Conservation (phyloP, 1,284 basidiomycete species). For the Pholiota adiposa region DNA sequence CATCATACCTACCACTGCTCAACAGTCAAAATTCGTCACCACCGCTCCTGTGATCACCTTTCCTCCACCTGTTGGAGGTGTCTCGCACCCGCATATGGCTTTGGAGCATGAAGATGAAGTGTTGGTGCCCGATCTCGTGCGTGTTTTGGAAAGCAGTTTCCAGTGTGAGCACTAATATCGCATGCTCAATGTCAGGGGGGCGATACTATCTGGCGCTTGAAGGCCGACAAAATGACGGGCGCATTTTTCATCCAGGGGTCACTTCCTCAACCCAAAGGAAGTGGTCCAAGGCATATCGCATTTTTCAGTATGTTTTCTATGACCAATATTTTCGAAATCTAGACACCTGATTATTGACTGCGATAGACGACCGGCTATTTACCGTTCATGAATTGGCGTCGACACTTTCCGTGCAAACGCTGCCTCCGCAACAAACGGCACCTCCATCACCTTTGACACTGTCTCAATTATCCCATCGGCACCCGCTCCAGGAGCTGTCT, state of each 20-base stretch:
- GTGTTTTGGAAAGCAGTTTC: slow-evolving; percentile 18
- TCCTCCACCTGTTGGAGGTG: slow-evolving; percentile 41
- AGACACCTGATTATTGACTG: background rate
- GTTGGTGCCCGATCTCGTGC: slow-evolving; percentile 67
- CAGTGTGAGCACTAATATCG: background rate
- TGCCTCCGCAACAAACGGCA: slow-evolving; percentile 55
- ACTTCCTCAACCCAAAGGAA: slow-evolving; percentile 64
- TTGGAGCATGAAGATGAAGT: slow-evolving; percentile 56
- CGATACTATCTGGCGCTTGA: slow-evolving; percentile 69
- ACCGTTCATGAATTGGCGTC: slow-evolving; percentile 67
- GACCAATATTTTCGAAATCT: background rate
- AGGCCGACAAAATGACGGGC: slow-evolving; percentile 40
- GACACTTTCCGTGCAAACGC: slow-evolving; percentile 62
- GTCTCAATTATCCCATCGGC: slow-evolving; percentile 60
- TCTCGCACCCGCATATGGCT: slow-evolving; percentile 69
- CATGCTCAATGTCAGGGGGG: slow-evolving; percentile 46
- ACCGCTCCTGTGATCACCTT: slow-evolving; percentile 54
- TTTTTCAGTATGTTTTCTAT: slow-evolving; percentile 45
- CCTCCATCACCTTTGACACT: slow-evolving; percentile 51
- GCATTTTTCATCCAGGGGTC: slow-evolving; percentile 59
- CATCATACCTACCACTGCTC: slow-evolving; percentile 50
- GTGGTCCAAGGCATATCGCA: slow-evolving; percentile 69
- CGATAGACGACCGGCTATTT: slow-evolving; percentile 60
- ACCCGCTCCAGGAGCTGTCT: slow-evolving; percentile 50
- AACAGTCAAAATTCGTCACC: slow-evolving; percentile 43